Evolutionary conservation across 2,329 filamentous ascomycete species (phyloP).

Genomic region (Parastagonospora nodorum): DNA sequence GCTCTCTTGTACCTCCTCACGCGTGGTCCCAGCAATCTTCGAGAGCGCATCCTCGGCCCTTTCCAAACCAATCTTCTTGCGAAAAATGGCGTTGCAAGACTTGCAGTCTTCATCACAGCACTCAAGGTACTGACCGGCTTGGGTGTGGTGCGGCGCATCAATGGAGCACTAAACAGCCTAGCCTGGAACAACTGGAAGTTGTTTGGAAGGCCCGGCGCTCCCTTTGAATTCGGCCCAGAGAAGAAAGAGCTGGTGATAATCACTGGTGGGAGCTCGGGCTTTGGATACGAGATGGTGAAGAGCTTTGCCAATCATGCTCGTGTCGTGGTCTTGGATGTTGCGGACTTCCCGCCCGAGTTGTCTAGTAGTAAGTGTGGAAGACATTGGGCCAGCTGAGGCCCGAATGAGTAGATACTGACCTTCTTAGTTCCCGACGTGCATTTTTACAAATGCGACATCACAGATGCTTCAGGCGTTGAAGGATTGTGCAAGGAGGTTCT

Average conservation of each 20-base stretch:
- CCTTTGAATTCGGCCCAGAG: conserved; percentile 24
- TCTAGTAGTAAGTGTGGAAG: conserved; percentile 16
- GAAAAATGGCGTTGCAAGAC: conserved; percentile 25
- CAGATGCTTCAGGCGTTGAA: conserved; percentile 20
- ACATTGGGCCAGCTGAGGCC: background rate
- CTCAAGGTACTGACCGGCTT: conserved; percentile 29
- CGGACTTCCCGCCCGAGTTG: conserved; percentile 27
- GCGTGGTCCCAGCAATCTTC: conserved; percentile 23
- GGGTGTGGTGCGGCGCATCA: conserved; percentile 21
- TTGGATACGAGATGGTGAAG: conserved; percentile 39
- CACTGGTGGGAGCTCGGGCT: conserved; percentile 36
- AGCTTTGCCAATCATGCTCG: conserved; percentile 24
- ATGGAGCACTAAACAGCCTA: conserved; percentile 21
- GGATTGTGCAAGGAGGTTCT: conserved; percentile 25
- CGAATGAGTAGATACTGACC: background rate
- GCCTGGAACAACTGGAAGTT: conserved; percentile 47
- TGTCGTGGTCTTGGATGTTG: conserved; percentile 31
- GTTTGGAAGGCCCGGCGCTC: conserved; percentile 25
- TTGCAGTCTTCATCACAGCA: conserved; percentile 18
- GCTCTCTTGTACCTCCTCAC: conserved; percentile 31
- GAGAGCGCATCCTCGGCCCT: conserved; percentile 26
- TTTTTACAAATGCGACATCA: conserved; percentile 35
- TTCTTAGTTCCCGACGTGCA: conserved; percentile 22
- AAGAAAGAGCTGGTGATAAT: conserved; percentile 35
- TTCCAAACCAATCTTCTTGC: conserved; percentile 22